Conservation (phyloP, 192 early-diverging fungal species). For the Paraglomus occultum region DNA sequence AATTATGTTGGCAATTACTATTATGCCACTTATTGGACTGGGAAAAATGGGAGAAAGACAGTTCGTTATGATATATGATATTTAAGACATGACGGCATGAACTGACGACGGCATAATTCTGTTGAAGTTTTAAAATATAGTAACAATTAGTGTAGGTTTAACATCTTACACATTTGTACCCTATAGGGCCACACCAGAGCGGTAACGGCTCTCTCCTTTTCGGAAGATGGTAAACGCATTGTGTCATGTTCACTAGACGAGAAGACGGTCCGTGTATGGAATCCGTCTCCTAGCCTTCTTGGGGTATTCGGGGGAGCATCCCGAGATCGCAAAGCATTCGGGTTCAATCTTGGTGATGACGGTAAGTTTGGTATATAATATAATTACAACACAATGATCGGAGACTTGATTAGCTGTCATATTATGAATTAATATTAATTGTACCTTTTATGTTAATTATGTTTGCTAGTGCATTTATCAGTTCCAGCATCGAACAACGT, state of each 20-base stretch:
- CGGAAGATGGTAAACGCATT: constrained; percentile 73
- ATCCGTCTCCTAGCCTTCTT: constrained; percentile 67
- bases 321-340: constrained; percentile 27
- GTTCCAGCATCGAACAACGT: constrained; percentile 34
- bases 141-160: too few species aligned
- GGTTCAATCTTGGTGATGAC: constrained; percentile 34
- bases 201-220: constrained; percentile 71
- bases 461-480: constrained; percentile 25
- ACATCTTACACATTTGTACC: too few species aligned
- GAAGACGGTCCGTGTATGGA: constrained; percentile 71
- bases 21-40: too few species aligned
- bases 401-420: neutral
- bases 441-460: neutral
- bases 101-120: too few species aligned
- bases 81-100: too few species aligned
- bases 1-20: too few species aligned
- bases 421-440: neutral
- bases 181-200: constrained; percentile 64
- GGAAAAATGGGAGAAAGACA: too few species aligned
- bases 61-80: too few species aligned
- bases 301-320: constrained; percentile 57
- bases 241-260: constrained; percentile 70
- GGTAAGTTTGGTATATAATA: constrained; percentile 30
- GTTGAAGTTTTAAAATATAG: too few species aligned
- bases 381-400: neutral